Percentiles rank a stretch among this genome's conserved stretches.
Evolutionary conservation across 1,284 basidiomycete genomes (phyloP).

Genomic region (Sanghuangporus sanghuang): DNA sequence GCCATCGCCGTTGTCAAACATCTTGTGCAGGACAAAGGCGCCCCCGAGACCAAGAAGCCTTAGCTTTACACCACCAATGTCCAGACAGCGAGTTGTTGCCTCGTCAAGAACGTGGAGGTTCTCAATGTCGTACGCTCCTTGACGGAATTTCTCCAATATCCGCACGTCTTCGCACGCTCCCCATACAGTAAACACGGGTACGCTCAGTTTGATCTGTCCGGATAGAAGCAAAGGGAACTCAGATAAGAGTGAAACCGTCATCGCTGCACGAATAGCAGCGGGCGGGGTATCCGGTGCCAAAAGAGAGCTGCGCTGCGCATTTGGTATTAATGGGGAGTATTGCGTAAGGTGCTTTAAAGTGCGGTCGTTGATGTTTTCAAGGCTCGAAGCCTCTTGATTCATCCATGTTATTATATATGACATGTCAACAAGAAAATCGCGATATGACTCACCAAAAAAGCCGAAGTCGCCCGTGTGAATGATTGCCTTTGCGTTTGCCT

Average conservation of each 20-base stretch:
- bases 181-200: slow-evolving; percentile 96
- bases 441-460: slow-evolving; percentile 67
- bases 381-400: slow-evolving; percentile 63
- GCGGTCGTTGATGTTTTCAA: slow-evolving; percentile 89
- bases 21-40: slow-evolving; percentile 92
- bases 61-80: slow-evolving; percentile 91
- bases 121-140: slow-evolving; percentile 75
- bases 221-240: slow-evolving; percentile 91
- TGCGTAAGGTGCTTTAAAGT: slow-evolving; percentile 94
- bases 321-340: slow-evolving; percentile 94
- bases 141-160: slow-evolving; percentile 89
- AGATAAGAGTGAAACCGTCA: slow-evolving; percentile 74
- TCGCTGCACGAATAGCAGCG: slow-evolving; percentile 55
- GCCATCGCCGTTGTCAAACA: slow-evolving; percentile 96
- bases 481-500: slow-evolving; percentile 87
- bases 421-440: not conserved
- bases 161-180: slow-evolving; percentile 96
- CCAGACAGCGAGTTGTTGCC: slow-evolving; percentile 85
- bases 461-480: slow-evolving; percentile 99
- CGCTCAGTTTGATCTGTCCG: slow-evolving; percentile 81
- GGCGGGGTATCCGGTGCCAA: slow-evolving; percentile 63
- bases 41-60: slow-evolving; percentile 93
- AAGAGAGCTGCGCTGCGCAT: slow-evolving; percentile 76
- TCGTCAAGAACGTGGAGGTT: slow-evolving; percentile 94
- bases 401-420: slow-evolving; percentile 7